phyloP scores from a whole-genome alignment of 305 asterid species.

The Petunia hybrid region DNA sequence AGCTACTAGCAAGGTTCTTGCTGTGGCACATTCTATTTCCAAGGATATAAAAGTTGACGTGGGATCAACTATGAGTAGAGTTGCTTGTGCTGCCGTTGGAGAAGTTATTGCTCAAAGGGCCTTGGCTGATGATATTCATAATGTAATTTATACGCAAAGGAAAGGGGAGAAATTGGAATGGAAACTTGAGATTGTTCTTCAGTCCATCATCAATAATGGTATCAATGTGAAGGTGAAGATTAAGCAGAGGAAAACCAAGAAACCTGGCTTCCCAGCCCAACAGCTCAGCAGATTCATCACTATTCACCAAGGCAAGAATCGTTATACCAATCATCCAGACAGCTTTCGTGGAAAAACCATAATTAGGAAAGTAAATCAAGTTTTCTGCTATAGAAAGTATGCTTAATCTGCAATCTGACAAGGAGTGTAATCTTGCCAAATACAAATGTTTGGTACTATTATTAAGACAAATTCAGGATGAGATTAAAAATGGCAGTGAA shows the following conservation, averaged over 20 bases:
- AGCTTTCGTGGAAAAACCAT: background rate
- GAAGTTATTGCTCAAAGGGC: slow-evolving; percentile 80
- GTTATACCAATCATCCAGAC: background rate
- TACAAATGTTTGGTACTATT: background rate
- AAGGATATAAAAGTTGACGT: slow-evolving; percentile 86
- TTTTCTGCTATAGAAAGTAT: background rate
- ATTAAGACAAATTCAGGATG: background rate
- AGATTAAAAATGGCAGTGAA: background rate
- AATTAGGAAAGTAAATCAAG: background rate
- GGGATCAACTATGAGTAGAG: slow-evolving; percentile 72
- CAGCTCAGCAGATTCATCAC: slow-evolving; percentile 34
- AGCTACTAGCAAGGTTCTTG: slow-evolving; percentile 86
- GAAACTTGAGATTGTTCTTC: slow-evolving; percentile 71
- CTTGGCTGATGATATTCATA: slow-evolving; percentile 84
- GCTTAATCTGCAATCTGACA: background rate
- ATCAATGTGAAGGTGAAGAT: slow-evolving; percentile 74
- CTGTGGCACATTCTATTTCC: slow-evolving; percentile 79
- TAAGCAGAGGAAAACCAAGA: slow-evolving; percentile 67
- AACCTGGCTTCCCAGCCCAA: slow-evolving; percentile 35
- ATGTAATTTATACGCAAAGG: slow-evolving; percentile 74
- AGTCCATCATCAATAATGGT: slow-evolving; percentile 65
- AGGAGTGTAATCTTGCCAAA: background rate
- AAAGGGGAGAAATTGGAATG: slow-evolving; percentile 76
- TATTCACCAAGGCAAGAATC: slow-evolving; percentile 11
- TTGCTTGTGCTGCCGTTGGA: slow-evolving; percentile 73